Evolutionary conservation across 2,329 filamentous ascomycete species (phyloP).

Genomic region (Acephala macrosclerotiorum): DNA sequence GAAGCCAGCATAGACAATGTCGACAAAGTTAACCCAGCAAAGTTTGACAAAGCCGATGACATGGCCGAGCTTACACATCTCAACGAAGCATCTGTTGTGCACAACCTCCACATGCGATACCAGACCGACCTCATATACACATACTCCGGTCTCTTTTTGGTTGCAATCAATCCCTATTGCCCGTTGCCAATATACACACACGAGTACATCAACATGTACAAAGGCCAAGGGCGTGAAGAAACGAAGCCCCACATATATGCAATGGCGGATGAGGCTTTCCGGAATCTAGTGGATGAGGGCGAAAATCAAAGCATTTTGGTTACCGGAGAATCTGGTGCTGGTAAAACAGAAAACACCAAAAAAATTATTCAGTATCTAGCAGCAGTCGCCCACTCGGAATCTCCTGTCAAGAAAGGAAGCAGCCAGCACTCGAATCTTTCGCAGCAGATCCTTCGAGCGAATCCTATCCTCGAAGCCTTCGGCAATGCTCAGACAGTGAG

Average conservation of each 20-base stretch:
- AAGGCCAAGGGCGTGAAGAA: constrained; percentile 87
- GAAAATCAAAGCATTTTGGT: constrained; percentile 97
- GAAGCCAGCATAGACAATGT: constrained; percentile 86
- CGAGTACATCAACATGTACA: constrained; percentile 99
- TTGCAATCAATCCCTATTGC: constrained; percentile 97
- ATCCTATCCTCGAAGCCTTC: constrained; percentile 97
- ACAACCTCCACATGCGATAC: constrained; percentile 95
- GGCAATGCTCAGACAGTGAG: constrained; percentile 97
- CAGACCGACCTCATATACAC: constrained; percentile 97
- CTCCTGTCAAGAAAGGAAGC: constrained; percentile 65
- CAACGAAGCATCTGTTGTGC: constrained; percentile 96
- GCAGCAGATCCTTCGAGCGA: constrained; percentile 93
- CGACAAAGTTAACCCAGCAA: constrained; percentile 98
- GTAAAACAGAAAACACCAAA: constrained; percentile 99
- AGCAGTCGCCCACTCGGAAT: constrained; percentile 87
- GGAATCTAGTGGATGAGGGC: constrained; percentile 93
- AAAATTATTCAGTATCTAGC: constrained; percentile 99
- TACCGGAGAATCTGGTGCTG: constrained; percentile 96
- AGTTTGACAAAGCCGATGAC: constrained; percentile 99
- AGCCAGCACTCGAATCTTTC: constrained; percentile 83
- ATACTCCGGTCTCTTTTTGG: constrained; percentile 95
- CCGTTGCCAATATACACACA: constrained; percentile 93
- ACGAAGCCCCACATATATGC: constrained; percentile 98
- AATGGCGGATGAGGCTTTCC: constrained; percentile 95
- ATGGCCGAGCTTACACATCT: constrained; percentile 99